phyloP scores from a whole-genome alignment of 2,329 filamentous ascomycete genomes.

The Verticillium zaregamsianum region DNA sequence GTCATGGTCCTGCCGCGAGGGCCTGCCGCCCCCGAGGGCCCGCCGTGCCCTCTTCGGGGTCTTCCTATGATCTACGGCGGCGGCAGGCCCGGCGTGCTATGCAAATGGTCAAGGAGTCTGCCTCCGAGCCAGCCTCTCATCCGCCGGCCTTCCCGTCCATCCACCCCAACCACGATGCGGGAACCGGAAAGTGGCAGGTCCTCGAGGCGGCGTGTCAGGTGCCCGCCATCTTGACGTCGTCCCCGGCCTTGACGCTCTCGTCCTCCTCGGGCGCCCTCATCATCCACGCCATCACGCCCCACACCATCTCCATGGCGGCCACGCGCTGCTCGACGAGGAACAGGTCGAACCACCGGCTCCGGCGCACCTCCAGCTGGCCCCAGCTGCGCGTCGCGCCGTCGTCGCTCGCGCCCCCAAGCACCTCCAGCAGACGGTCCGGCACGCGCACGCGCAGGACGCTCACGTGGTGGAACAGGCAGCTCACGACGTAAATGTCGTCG shows the following conservation, averaged over 20 bases:
- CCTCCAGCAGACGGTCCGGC: slow-evolving; percentile 46
- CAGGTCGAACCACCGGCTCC: slow-evolving; percentile 59
- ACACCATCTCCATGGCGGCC: slow-evolving; percentile 52
- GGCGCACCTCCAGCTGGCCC: slow-evolving; percentile 50
- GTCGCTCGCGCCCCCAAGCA: slow-evolving; percentile 43
- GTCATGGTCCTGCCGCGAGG: too few species aligned
- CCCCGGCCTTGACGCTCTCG: slow-evolving; percentile 13
- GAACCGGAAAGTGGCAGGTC: not conserved
- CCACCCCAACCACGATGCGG: not conserved
- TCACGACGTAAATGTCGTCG: slow-evolving; percentile 60
- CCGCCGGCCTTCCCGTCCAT: not conserved
- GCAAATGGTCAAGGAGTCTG: not conserved
- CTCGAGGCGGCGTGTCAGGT: slow-evolving; percentile 7
- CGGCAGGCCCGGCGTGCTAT: not conserved
- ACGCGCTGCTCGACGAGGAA: slow-evolving; percentile 51
- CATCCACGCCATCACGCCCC: slow-evolving; percentile 56
- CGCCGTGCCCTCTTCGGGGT: too few species aligned
- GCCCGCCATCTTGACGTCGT: slow-evolving; percentile 22
- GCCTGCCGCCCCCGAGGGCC: too few species aligned
- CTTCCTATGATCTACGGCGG: too few species aligned
- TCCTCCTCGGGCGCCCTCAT: slow-evolving; percentile 42
- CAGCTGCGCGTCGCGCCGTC: slow-evolving; percentile 36
- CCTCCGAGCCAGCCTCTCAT: not conserved
- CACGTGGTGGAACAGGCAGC: slow-evolving; percentile 58
- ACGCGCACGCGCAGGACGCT: slow-evolving; percentile 56